Evolutionary conservation across 192 early-diverging fungal genomes (phyloP).

Genomic region (Jimgerdemannia lactiflua): DNA sequence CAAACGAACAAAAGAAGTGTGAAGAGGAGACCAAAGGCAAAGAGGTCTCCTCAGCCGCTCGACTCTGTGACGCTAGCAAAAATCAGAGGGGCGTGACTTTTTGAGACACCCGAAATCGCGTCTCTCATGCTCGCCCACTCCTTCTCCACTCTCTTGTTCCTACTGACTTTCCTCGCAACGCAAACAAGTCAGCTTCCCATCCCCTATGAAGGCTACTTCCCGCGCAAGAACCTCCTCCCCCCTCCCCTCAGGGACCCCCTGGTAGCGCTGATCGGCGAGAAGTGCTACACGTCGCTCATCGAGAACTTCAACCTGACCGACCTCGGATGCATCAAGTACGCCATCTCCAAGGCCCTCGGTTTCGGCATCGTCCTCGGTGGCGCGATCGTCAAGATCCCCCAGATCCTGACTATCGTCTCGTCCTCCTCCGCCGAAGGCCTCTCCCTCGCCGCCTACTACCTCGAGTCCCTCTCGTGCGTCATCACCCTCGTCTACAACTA

Average conservation of each 20-base stretch:
- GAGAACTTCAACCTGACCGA: conserved; percentile 68
- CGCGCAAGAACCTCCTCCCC: conserved; percentile 50
- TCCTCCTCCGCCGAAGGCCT: conserved; percentile 75
- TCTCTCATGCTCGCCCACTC: not conserved
- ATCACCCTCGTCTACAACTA: conserved; percentile 87
- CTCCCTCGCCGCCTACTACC: conserved; percentile 70
- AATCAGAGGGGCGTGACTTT: no score
- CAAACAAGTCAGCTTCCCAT: not conserved
- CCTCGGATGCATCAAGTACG: conserved; percentile 73
- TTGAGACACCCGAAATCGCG: not conserved
- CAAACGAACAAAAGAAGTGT: no score
- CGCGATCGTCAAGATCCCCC: conserved; percentile 94
- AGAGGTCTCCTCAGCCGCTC: no score
- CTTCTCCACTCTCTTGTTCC: not conserved
- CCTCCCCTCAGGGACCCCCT: conserved; percentile 59
- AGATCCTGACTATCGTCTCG: conserved; percentile 87
- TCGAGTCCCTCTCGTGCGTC: conserved; percentile 81
- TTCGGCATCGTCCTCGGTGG: conserved; percentile 93
- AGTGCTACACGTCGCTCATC: conserved; percentile 74
- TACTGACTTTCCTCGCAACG: not conserved
- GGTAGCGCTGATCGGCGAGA: conserved; percentile 73
- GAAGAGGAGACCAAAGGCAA: no score
- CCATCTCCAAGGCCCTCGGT: conserved; percentile 88
- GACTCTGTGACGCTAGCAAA: no score
- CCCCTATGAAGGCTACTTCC: not conserved